Conservation (phyloP, 345 rosid genomes). For the Lenwebbia sp. region DNA sequence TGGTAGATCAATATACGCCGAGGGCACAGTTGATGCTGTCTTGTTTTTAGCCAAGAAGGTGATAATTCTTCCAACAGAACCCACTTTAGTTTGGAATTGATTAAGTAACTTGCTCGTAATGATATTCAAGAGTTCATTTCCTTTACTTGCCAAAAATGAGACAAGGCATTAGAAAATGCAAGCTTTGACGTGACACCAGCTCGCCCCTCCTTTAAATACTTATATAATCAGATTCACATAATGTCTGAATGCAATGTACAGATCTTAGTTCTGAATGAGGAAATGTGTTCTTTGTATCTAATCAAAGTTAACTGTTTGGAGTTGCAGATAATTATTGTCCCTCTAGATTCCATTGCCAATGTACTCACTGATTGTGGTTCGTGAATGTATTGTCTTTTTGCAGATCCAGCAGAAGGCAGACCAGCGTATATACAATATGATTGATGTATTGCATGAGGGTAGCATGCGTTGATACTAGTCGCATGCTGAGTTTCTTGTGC, state of each 20-base stretch:
- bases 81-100: background rate
- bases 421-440: conserved; percentile 69
- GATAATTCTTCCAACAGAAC: background rate
- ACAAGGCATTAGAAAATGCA: background rate
- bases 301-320: background rate
- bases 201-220: background rate
- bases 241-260: background rate
- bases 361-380: background rate
- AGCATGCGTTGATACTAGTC: background rate
- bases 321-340: background rate
- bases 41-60: conserved; percentile 92
- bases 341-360: background rate
- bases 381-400: background rate
- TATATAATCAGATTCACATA: background rate
- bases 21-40: conserved; percentile 86
- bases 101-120: background rate
- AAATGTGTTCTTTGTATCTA: background rate
- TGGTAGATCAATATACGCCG: conserved; percentile 89
- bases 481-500: background rate
- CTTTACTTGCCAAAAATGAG: background rate
- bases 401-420: conserved; percentile 66
- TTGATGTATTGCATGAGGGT: conserved; percentile 47
- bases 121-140: background rate
- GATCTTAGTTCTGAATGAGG: background rate
- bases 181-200: background rate